Percentiles rank a stretch among this genome's conserved stretches.
Evolutionary conservation across 2,329 filamentous ascomycete species (phyloP).

Genomic region (Pestalotiopsis sp.): DNA sequence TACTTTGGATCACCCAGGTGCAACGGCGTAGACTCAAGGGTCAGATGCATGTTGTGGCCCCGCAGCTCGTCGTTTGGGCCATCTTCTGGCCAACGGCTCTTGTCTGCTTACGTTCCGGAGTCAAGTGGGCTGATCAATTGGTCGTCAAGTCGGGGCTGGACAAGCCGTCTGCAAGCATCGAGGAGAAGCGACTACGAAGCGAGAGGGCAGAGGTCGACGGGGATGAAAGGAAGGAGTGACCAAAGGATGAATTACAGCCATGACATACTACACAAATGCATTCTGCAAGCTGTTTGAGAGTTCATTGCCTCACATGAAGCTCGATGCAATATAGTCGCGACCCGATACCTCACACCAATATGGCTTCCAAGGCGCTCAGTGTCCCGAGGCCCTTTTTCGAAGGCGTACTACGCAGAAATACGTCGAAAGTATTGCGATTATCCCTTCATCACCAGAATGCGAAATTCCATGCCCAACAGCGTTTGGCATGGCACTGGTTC

Average conservation of each 20-base stretch:
- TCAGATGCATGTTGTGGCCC: background rate
- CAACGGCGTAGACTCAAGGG: background rate
- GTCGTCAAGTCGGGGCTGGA: constrained; percentile 11
- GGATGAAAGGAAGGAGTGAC: background rate
- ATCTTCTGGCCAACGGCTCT: constrained; percentile 15
- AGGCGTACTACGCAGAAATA: too few relatives aligned
- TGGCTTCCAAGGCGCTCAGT: too few relatives aligned
- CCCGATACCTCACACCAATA: too few relatives aligned
- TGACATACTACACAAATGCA: too few relatives aligned
- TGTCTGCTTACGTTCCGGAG: constrained; percentile 5
- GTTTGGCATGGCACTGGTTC: too few relatives aligned
- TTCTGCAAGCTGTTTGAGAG: too few relatives aligned
- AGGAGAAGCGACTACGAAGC: background rate
- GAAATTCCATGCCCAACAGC: too few relatives aligned
- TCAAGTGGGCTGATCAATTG: constrained; percentile 12
- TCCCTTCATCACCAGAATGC: too few relatives aligned
- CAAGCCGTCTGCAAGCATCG: background rate
- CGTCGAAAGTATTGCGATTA: too few relatives aligned
- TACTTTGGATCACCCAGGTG: constrained; percentile 7
- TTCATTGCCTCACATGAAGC: too few relatives aligned
- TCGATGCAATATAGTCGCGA: too few relatives aligned
- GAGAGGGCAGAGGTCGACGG: constrained; percentile 5
- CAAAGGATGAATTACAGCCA: background rate
- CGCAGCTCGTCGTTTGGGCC: constrained; percentile 15
- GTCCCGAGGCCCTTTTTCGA: too few relatives aligned